phyloP scores from a whole-genome alignment of 1,284 basidiomycete species.

The Macrocybe sp. region DNA sequence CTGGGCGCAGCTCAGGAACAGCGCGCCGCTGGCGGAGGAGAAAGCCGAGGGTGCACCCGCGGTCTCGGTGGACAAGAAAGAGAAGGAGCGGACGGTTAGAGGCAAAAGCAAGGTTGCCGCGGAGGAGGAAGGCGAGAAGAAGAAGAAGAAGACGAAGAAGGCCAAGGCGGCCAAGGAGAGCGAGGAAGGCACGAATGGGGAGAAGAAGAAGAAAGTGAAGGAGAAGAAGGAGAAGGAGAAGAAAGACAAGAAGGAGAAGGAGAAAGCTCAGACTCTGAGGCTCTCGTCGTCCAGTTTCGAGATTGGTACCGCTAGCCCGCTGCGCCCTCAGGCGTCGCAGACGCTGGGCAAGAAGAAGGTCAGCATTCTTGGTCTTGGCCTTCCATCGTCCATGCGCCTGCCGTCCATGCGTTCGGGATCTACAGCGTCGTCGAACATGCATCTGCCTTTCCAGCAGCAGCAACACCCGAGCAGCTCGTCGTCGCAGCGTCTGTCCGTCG shows the following conservation, averaged over 20 bases:
- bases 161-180: constrained; percentile 15
- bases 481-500: constrained; percentile 39
- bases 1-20: constrained; percentile 55
- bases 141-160: constrained; percentile 24
- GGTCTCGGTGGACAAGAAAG: constrained; percentile 23
- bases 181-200: constrained; percentile 2
- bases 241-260: constrained; percentile 28
- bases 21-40: constrained; percentile 25
- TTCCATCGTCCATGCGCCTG: constrained; percentile 42
- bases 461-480: constrained; percentile 7
- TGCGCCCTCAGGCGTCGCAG: constrained; percentile 15
- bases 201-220: constrained; percentile 25
- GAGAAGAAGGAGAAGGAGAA: constrained; percentile 27
- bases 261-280: constrained; percentile 30
- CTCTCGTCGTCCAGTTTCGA: constrained; percentile 63
- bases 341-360: constrained; percentile 51
- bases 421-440: constrained; percentile 21
- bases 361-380: constrained; percentile 50
- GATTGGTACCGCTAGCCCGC: constrained; percentile 43
- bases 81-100: constrained; percentile 25
- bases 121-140: constrained; percentile 30
- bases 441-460: neutral
- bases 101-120: constrained; percentile 26
- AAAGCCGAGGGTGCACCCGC: constrained; percentile 21
- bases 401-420: constrained; percentile 40